These are phyloP conservation scores for Exophiala alcalophila DNA, from an alignment of 2,329 filamentous ascomycete genomes.

Conservation along the genomic window DNA sequence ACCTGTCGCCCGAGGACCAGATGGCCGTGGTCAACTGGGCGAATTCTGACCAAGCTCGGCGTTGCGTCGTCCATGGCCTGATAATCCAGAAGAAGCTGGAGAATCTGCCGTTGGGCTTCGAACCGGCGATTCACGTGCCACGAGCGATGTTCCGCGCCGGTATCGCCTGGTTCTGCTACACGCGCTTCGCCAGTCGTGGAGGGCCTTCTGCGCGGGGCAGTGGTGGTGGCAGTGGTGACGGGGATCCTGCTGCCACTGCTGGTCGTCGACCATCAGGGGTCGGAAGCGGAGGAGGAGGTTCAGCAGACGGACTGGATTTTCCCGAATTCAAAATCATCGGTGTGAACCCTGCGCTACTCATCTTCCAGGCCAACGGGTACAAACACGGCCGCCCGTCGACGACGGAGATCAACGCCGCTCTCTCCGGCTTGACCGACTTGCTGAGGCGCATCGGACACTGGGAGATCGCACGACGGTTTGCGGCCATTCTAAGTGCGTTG, in stretches of 20 bases:
- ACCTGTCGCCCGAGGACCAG: slow-evolving; percentile 22
- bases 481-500: slow-evolving; percentile 28
- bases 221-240: slow-evolving; percentile 13
- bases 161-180: slow-evolving; percentile 31
- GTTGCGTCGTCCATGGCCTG: slow-evolving; percentile 29
- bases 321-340: slow-evolving; percentile 32
- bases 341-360: slow-evolving; percentile 22
- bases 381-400: slow-evolving; percentile 24
- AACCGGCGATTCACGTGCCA: slow-evolving; percentile 32
- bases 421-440: slow-evolving; percentile 32
- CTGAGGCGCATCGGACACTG: slow-evolving; percentile 32
- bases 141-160: slow-evolving; percentile 28
- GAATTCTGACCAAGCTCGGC: slow-evolving; percentile 26
- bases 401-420: slow-evolving; percentile 29
- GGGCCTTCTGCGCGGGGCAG: too few species aligned
- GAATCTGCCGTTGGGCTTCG: slow-evolving; percentile 26
- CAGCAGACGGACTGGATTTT: slow-evolving; percentile 26
- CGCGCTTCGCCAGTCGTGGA: too few species aligned
- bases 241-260: slow-evolving; percentile 6
- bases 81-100: slow-evolving; percentile 30
- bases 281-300: too few species aligned
- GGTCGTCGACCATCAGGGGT: too few species aligned
- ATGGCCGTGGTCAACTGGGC: slow-evolving; percentile 29
- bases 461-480: slow-evolving; percentile 33
- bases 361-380: slow-evolving; percentile 27